These are phyloP conservation scores for Cyanidioschyzon merolae DNA, from an alignment of 23 red algal species.

Conservation along the genomic window DNA sequence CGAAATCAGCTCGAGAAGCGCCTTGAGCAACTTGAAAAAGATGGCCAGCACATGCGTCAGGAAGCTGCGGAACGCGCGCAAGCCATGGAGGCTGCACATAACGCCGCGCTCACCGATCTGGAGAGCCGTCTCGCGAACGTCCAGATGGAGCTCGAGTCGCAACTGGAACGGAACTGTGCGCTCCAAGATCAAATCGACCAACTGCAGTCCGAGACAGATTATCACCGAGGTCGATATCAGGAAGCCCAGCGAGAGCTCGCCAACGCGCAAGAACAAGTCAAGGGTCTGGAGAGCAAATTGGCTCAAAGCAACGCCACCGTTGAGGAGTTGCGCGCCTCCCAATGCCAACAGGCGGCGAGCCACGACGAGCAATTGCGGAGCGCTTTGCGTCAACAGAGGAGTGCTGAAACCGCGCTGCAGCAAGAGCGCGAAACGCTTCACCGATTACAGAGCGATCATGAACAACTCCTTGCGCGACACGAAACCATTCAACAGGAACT, in stretches of 20 bases:
- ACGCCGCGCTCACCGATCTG: neutral
- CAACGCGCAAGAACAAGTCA: neutral
- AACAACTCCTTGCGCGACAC: neutral
- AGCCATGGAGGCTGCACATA: neutral
- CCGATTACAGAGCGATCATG: neutral
- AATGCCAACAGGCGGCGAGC: neutral
- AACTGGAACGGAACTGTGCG: neutral
- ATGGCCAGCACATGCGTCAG: neutral
- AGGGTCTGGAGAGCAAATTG: neutral
- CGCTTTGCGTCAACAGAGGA: neutral
- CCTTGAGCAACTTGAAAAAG: neutral
- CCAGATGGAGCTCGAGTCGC: neutral
- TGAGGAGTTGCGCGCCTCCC: neutral
- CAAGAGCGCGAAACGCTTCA: neutral
- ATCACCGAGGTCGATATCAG: neutral
- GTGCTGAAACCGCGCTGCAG: neutral
- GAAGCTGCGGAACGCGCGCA: neutral
- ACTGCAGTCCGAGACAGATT: neutral
- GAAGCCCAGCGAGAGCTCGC: neutral
- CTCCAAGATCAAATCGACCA: conserved; percentile 2
- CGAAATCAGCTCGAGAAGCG: neutral
- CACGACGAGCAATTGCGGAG: neutral
- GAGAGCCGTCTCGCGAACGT: neutral
- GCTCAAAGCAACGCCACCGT: neutral
- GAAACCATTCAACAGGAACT: neutral